Evolutionary conservation across 2,329 filamentous ascomycete genomes (phyloP), one percentile per base, ranked within the genome.

Genomic region (Aspergillus unguis): DNA sequence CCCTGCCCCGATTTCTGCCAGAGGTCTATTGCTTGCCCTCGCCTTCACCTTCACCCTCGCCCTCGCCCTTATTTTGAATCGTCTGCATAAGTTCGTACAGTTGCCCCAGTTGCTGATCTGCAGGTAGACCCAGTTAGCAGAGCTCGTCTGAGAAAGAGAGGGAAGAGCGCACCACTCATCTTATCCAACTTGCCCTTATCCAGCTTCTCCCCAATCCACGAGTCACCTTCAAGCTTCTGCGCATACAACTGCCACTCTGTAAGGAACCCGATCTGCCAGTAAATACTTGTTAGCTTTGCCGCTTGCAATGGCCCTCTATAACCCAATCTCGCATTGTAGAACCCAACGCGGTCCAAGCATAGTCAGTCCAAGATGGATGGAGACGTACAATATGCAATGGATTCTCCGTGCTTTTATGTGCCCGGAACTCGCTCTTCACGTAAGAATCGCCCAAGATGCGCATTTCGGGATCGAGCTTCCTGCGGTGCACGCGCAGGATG

Each of bases 241-340:
- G 91, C 92, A 67, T 97, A 99, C 48, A 90, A 76, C 71, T 99
- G 94, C 92, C 92, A 99, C 71, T 97, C 92, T 0, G 89, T 92
- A 62, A 99, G 79, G 71, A 99, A 99, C 1, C 92, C 94, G 63
- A 97, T 90, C 90, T 95, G 60, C 10, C 6, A 25, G 7, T 3
- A 9, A 51, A 41, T 7, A 10, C 28, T 28, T 6, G 33, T 48
- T 53, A 58, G 36, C 40, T 25, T 17, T 26, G 17, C 4, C n/a
- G n/a, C 11, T 6, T 5, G 6, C 4, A 9, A 4, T 6, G 10
- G n/a, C 11, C 32, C 17, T n/a, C 17, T 29, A 29, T 31, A 23
- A 1, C 44, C 5, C 25, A 38, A 9, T n/a, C 6, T 26, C 26
- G 38, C 27, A 26, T 26, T 9, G 6, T 32, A 32, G 31, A 32